phyloP scores from a whole-genome alignment of 1,139 yeast species.

The Nakaseomyces bracarensis region DNA sequence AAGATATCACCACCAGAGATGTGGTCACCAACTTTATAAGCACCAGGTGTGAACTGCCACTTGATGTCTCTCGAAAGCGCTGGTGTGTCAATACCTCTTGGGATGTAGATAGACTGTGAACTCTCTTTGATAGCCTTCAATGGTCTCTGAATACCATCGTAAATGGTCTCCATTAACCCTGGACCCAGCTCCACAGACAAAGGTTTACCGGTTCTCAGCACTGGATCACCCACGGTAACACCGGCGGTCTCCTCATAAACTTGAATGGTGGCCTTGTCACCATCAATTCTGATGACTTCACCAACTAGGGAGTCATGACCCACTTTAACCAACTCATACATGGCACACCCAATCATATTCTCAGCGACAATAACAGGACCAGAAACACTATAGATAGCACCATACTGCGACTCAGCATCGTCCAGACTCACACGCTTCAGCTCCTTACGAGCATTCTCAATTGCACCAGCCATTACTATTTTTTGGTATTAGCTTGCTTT shows the following conservation, averaged over 20 bases:
- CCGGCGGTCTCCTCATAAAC: slow-evolving; percentile 99
- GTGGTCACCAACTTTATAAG: slow-evolving; percentile 86
- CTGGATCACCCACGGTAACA: slow-evolving; percentile 98
- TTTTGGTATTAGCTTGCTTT: neutral
- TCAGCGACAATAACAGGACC: slow-evolving; percentile 98
- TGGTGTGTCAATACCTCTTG: slow-evolving; percentile 97
- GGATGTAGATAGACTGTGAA: slow-evolving; percentile 89
- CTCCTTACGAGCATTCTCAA: slow-evolving; percentile 95
- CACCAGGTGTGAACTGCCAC: slow-evolving; percentile 81
- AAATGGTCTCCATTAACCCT: slow-evolving; percentile 96
- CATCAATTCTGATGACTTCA: slow-evolving; percentile 94
- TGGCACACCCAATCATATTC: slow-evolving; percentile 98
- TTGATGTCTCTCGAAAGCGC: slow-evolving; percentile 72
- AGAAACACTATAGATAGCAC: slow-evolving; percentile 85
- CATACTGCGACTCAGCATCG: slow-evolving; percentile 71
- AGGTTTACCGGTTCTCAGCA: slow-evolving; percentile 94
- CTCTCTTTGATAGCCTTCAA: slow-evolving; percentile 79
- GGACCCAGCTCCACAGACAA: slow-evolving; percentile 98
- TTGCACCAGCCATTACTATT: slow-evolving; percentile 70
- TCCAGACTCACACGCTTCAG: slow-evolving; percentile 77
- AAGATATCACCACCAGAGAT: slow-evolving; percentile 97
- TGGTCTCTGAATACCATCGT: slow-evolving; percentile 99
- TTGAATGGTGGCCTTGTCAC: slow-evolving; percentile 95
- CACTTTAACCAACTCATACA: slow-evolving; percentile 96
- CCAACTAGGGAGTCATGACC: slow-evolving; percentile 97